A percentile compares a stretch with the other conserved stretches of the same genome.
These are phyloP conservation scores for Heteromeles arbutifolia DNA, from an alignment of 306 rosid species.

Conservation along the genomic window DNA sequence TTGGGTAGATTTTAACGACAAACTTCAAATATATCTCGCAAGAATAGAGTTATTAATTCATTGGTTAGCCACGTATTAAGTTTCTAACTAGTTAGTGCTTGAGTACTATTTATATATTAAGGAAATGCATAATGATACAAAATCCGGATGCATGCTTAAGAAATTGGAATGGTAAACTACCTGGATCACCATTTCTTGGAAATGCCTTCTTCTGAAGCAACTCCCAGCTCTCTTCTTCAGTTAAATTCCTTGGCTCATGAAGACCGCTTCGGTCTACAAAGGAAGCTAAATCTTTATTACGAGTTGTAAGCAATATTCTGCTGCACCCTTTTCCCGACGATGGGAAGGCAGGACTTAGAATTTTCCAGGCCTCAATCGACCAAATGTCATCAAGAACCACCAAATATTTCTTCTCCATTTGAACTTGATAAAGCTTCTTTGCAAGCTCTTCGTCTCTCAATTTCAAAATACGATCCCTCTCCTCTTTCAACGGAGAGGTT, in stretches of 20 bases:
- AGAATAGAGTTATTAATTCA: too few species aligned
- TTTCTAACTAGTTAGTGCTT: too few species aligned
- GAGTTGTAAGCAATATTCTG: conserved; percentile 5
- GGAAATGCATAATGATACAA: too few species aligned
- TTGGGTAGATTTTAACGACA: too few species aligned
- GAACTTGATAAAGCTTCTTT: too few species aligned
- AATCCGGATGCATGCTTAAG: too few species aligned
- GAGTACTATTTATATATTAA: too few species aligned
- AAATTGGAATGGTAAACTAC: neutral
- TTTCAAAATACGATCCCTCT: neutral
- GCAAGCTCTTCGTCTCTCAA: neutral
- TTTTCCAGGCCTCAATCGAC: neutral
- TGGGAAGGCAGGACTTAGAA: neutral
- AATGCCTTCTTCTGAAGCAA: conserved; percentile 10
- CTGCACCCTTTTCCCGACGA: neutral
- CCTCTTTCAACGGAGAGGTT: neutral
- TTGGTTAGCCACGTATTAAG: too few species aligned
- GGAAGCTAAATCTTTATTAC: neutral
- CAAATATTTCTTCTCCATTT: neutral
- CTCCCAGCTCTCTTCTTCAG: neutral
- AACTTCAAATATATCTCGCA: too few species aligned
- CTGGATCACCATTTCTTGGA: neutral
- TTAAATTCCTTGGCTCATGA: neutral
- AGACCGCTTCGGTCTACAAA: neutral
- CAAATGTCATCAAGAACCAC: conserved; percentile 8